Percentiles rank a stretch among this genome's conserved stretches.
These are phyloP conservation scores for Eucalyptus camaldulensis DNA, from an alignment of 345 rosid genomes.

Conservation along the genomic window DNA sequence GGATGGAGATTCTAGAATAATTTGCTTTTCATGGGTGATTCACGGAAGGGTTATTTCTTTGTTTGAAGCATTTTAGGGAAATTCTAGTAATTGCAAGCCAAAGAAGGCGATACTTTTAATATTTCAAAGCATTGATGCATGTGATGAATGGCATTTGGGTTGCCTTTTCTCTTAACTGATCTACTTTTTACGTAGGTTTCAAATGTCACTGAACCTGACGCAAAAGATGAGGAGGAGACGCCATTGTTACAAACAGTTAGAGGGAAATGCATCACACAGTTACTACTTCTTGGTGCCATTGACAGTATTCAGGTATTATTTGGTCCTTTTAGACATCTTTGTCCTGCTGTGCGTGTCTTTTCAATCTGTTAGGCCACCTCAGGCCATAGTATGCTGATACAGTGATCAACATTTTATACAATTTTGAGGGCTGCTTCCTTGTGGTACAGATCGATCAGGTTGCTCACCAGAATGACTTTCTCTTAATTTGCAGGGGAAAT, in stretches of 20 bases:
- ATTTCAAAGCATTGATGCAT: neutral
- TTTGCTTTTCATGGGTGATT: neutral
- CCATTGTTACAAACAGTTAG: slow-evolving; percentile 61
- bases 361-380: neutral
- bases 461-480: neutral
- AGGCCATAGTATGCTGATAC: neutral
- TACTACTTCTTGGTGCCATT: slow-evolving; percentile 75
- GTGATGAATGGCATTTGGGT: neutral
- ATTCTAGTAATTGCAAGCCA: neutral
- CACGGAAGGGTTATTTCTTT: neutral
- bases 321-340: neutral
- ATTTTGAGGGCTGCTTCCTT: neutral
- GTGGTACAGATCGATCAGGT: neutral
- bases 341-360: neutral
- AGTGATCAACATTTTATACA: neutral
- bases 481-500: slow-evolving; percentile 57
- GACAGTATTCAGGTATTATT: slow-evolving; percentile 70
- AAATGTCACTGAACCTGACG: slow-evolving; percentile 37
- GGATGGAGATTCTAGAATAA: neutral
- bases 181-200: slow-evolving; percentile 29
- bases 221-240: slow-evolving; percentile 64
- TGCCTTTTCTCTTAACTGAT: neutral
- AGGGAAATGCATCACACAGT: slow-evolving; percentile 88
- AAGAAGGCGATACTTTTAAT: neutral
- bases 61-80: neutral